Evolutionary conservation across 306 rosid genomes (phyloP).

Genomic region (Malus domestica): ASM211411v1 NC_041802.1:29303501-29304000

Average conservation of each 20-base stretch:
- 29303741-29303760: constrained; percentile 58
- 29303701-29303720: constrained; percentile 69
- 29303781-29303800: constrained; percentile 47
- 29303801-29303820: constrained; percentile 27
- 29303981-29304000: neutral
- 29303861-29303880: constrained; percentile 12
- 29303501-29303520: constrained; percentile 54
- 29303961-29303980: neutral
- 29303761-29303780: constrained; percentile 55
- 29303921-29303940: constrained; percentile 3
- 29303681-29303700: constrained; percentile 89
- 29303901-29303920: neutral
- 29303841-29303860: constrained; percentile 1
- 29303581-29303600: constrained; percentile 95
- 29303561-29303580: constrained; percentile 65
- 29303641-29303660: constrained; percentile 80
- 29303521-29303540: constrained; percentile 68
- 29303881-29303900: constrained; percentile 1
- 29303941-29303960: constrained; percentile 3
- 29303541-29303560: constrained; percentile 53
- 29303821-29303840: constrained; percentile 27
- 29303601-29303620: constrained; percentile 96
- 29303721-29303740: constrained; percentile 83
- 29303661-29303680: constrained; percentile 87
- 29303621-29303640: constrained; percentile 92